phyloP scores from a whole-genome alignment of 2,329 filamentous ascomycete species.

The Grosmannia penicillata region DNA sequence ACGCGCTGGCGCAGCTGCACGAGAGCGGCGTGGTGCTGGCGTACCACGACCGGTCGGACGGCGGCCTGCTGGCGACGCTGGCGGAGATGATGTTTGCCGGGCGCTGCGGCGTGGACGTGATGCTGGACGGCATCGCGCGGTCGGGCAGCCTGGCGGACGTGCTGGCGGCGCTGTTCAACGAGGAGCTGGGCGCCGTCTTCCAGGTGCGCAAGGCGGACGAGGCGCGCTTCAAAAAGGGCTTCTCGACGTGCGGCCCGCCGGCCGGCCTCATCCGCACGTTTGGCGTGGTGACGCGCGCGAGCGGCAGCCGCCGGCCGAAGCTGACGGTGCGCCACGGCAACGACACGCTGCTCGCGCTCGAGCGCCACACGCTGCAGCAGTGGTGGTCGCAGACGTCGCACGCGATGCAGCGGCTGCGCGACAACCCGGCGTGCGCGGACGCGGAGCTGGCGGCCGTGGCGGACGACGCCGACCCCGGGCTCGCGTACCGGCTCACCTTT shows the following conservation, averaged over 20 bases:
- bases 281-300: conserved; percentile 53
- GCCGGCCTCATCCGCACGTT: conserved; percentile 72
- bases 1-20: conserved; percentile 58
- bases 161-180: conserved; percentile 77
- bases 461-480: conserved; percentile 64
- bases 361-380: conserved; percentile 62
- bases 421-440: conserved; percentile 78
- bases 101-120: conserved; percentile 72
- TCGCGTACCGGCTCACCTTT: conserved; percentile 72
- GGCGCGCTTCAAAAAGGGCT: conserved; percentile 73
- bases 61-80: conserved; percentile 78
- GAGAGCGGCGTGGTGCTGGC: conserved; percentile 57
- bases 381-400: conserved; percentile 82
- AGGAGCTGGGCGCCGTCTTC: conserved; percentile 92
- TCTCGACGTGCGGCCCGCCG: conserved; percentile 78
- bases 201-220: conserved; percentile 79
- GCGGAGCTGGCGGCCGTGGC: conserved; percentile 63
- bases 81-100: conserved; percentile 98
- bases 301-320: conserved; percentile 43
- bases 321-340: conserved; percentile 61
- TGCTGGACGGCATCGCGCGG: conserved; percentile 59
- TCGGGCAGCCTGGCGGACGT: conserved; percentile 48
- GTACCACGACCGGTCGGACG: conserved; percentile 90
- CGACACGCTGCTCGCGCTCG: conserved; percentile 52
- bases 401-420: conserved; percentile 78